Evolutionary conservation across 345 rosid genomes (phyloP).

Genomic region (Ricinus communis): DNA sequence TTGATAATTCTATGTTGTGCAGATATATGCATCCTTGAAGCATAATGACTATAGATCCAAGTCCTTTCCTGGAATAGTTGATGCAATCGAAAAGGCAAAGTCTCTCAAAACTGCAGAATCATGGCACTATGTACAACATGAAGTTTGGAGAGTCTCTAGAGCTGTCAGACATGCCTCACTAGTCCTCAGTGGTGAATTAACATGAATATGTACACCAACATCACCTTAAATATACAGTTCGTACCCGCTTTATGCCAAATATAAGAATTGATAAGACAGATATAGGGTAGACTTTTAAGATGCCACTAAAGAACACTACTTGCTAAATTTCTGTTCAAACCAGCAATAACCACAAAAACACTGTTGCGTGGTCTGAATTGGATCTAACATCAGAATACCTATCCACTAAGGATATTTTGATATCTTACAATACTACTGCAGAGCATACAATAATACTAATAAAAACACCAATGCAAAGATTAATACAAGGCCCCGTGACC

Average conservation of each 20-base stretch:
- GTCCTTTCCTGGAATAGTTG: slow-evolving; percentile 74
- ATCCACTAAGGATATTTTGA: not conserved
- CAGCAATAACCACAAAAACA: not conserved
- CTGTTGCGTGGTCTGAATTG: not conserved
- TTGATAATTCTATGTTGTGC: slow-evolving; percentile 19
- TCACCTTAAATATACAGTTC: not conserved
- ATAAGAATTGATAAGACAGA: not conserved
- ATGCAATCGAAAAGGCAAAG: slow-evolving; percentile 64
- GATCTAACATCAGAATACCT: not conserved
- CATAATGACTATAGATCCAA: slow-evolving; percentile 73
- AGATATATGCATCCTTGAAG: slow-evolving; percentile 73
- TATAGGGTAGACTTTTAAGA: not conserved
- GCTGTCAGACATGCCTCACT: slow-evolving; percentile 60
- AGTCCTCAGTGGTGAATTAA: slow-evolving; percentile 63
- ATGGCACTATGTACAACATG: slow-evolving; percentile 70
- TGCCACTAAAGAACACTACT: not conserved
- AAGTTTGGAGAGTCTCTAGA: slow-evolving; percentile 82
- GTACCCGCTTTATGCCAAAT: not conserved
- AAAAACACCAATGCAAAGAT: not conserved
- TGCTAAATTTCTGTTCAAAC: not conserved
- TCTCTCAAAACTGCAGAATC: slow-evolving; percentile 44
- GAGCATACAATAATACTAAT: not conserved
- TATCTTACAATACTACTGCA: not conserved
- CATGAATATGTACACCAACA: slow-evolving; percentile 31
- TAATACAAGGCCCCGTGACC: not conserved